A percentile compares a stretch with the other conserved stretches of the same genome.
phyloP scores from a whole-genome alignment of 2,329 filamentous ascomycete genomes.

The Venturia aucupariae region DNA sequence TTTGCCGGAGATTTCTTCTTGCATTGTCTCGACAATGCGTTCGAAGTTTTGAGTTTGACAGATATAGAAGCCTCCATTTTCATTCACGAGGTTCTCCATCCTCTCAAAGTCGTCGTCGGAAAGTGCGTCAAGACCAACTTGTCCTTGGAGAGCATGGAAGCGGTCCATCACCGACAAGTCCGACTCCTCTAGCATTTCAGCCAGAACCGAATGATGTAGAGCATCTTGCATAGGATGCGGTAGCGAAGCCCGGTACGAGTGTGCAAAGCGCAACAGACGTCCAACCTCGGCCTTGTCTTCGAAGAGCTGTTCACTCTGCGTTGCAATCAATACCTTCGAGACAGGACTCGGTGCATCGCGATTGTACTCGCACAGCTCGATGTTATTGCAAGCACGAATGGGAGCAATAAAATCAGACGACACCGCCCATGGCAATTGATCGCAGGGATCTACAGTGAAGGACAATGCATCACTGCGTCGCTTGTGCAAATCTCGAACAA shows the following conservation, averaged over 20 bases:
- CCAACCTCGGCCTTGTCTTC: constrained; percentile 12
- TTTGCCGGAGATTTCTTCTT: constrained; percentile 26
- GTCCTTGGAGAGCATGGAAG: constrained; percentile 12
- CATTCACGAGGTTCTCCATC: constrained; percentile 60
- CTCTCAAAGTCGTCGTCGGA: constrained; percentile 67
- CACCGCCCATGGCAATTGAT: constrained; percentile 72
- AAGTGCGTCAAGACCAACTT: background rate
- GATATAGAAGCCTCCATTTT: constrained; percentile 47
- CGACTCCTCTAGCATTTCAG: constrained; percentile 7
- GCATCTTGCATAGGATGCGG: background rate
- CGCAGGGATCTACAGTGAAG: constrained; percentile 61
- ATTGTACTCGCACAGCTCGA: constrained; percentile 47
- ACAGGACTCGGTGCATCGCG: background rate
- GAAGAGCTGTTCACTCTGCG: background rate
- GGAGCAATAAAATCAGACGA: constrained; percentile 73
- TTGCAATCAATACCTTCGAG: background rate
- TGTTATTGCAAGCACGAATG: constrained; percentile 66
- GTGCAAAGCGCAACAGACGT: constrained; percentile 5
- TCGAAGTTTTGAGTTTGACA: constrained; percentile 44
- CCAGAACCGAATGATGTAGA: constrained; percentile 2
- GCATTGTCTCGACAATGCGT: constrained; percentile 17
- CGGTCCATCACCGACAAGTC: constrained; percentile 8
- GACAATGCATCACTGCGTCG: constrained; percentile 74
- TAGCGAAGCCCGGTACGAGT: background rate
- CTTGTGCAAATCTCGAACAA: constrained; percentile 78